Evolutionary conservation across 768 basidiomycete species (phyloP).

Genomic region (Xerocomus potaroensis): DNA sequence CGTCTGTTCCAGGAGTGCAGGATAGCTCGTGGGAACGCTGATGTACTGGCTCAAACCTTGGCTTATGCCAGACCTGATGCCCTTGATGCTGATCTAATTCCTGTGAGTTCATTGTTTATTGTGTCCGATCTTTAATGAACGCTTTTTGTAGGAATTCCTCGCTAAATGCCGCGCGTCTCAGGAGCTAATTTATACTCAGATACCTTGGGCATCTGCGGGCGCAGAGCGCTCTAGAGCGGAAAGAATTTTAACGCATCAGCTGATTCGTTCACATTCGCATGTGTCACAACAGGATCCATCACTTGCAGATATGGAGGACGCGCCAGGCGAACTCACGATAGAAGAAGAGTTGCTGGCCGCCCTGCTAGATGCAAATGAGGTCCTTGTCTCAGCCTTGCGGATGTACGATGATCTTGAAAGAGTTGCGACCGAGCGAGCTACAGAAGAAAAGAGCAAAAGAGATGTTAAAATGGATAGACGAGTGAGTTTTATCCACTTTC

Average conservation of each 20-base stretch:
- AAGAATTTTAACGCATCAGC: conserved; percentile 16
- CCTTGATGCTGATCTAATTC: conserved; percentile 59
- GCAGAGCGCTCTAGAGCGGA: conserved; percentile 63
- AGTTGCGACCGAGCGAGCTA: conserved; percentile 50
- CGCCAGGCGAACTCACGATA: conserved; percentile 46
- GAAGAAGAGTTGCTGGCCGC: conserved; percentile 75
- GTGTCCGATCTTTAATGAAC: background rate
- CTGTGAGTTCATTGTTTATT: conserved; percentile 39
- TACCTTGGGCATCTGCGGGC: conserved; percentile 84
- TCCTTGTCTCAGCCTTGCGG: conserved; percentile 60
- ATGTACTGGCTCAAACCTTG: conserved; percentile 66
- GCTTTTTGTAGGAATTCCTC: conserved; percentile 69
- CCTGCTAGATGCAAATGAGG: conserved; percentile 69
- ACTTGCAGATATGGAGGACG: conserved; percentile 29
- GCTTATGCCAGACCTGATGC: conserved; percentile 68
- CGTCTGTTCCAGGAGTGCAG: conserved; percentile 82
- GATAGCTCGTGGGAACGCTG: conserved; percentile 78
- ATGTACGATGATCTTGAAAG: conserved; percentile 77
- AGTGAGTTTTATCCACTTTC: conserved; percentile 38
- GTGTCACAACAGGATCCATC: conserved; percentile 19
- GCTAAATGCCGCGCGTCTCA: conserved; percentile 74
- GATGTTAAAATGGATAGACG: conserved; percentile 63
- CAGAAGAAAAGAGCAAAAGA: conserved; percentile 65
- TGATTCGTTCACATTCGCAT: conserved; percentile 17
- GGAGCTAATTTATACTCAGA: conserved; percentile 81